Conservation (phyloP, 495 filamentous ascomycete genomes). For the Annulohypoxylon stygium region DNA sequence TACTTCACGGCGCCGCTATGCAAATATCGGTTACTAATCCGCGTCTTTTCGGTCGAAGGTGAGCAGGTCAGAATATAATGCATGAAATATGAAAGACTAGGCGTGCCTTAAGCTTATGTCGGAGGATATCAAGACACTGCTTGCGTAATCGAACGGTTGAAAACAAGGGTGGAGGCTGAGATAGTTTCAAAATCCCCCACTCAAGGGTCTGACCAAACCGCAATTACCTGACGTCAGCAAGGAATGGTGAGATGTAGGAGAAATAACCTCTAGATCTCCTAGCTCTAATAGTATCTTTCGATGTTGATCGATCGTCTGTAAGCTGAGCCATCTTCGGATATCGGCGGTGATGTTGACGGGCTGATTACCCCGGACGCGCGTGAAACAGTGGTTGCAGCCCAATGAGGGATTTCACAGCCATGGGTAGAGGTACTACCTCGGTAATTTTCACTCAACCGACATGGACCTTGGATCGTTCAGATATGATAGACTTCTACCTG, state of each 20-base stretch:
- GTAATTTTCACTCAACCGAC: slow-evolving; percentile 1
- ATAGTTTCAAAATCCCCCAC: slow-evolving; percentile 24
- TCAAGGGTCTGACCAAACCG: slow-evolving; percentile 12
- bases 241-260: slow-evolving; percentile 28
- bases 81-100: slow-evolving; percentile 20
- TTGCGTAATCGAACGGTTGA: slow-evolving; percentile 35
- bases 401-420: slow-evolving; percentile 39
- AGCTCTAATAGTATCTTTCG: slow-evolving; percentile 15
- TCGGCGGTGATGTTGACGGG: slow-evolving; percentile 20
- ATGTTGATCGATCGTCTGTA: slow-evolving; percentile 23
- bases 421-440: slow-evolving; percentile 3
- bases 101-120: background rate
- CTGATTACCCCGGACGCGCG: slow-evolving; percentile 32
- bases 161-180: slow-evolving; percentile 21
- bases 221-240: slow-evolving; percentile 22
- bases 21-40: slow-evolving; percentile 20
- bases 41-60: background rate
- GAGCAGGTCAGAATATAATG: slow-evolving; percentile 22
- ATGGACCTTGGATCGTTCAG: background rate
- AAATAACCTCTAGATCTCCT: background rate
- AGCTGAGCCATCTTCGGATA: slow-evolving; percentile 26
- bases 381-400: slow-evolving; percentile 42
- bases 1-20: slow-evolving; percentile 10
- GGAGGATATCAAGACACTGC: slow-evolving; percentile 14
- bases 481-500: slow-evolving; percentile 12